Base-by-base conservation (phyloP, 345 rosid species). In the Schrenkiella parvula region DNA sequence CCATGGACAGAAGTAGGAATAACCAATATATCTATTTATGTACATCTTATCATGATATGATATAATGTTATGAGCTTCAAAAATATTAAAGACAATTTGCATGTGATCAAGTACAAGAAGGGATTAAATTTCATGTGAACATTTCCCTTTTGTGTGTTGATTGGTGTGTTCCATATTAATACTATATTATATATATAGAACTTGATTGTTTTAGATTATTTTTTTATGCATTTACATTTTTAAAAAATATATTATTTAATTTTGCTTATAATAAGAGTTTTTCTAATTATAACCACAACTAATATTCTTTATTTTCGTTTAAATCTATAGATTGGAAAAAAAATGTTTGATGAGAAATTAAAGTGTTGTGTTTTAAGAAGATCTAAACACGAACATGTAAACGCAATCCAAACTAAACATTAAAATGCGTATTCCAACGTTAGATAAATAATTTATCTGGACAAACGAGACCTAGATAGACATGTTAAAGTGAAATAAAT, bases 51-150 rank as follows among this genome's bases (percentile, higher is more conserved):
- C 57, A 70, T 55, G 53, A 14, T 14, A 46, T 70, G 28, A 64
- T 47, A 22, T n/a, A 22, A 54, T 44, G 15, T 29, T 37, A 51
- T 44, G 75, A 71, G 50, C 37, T 60, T 67, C 41, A 15, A 80
- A 68, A 59, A 17, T 4, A 17, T 26, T 69, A 59, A 55, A 77
- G 73, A 57, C 74, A 83, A 67, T 69, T 72, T 85, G 89, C 93
- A 80, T 80, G 86, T 81, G 85, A 79, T 72, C 75, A 73, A 67
- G 65, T 74, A 69, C 70, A 72, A 68, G 67, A 28, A 42, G 53
- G 77, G 93, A 84, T 91, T 86, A 83, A 68, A 78, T 79, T 75
- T 89, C 96, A 84, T 80, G 83, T 78, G 91, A 84, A 70, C 55
- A 70, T 72, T 69, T 52, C 70, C 50, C 65, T 50, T 76, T 64